Evolutionary conservation across 176 grass and related monocot species (phyloP), one percentile per base, ranked within the genome.

Genomic region (Triticum monococcum): DNA sequence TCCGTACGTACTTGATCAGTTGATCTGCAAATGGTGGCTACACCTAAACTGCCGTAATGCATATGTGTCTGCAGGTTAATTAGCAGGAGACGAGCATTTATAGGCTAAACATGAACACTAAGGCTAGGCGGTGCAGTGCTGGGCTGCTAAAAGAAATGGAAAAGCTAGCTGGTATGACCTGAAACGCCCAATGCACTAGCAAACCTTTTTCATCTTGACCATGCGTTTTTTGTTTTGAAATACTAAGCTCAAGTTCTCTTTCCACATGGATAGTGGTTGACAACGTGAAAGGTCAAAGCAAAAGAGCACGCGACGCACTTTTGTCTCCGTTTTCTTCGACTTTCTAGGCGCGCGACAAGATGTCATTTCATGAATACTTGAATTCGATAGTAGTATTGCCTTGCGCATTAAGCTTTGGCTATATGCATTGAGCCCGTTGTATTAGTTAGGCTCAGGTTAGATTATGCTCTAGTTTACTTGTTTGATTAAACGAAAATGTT

Each of bases 211-310:
- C 14, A 17, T 76, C 45, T 76, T 76, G 73, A 76, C 73, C 73
- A 76, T 52, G 45, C 25, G 48, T 31, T 76, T 76, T 17, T 31
- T 26, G 25, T 31, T 76, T 54, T 54, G 3, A 54, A 75, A 52
- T 76, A 52, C 1, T 46, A 22, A 57, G 25, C 25, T 31, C 2
- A 11, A 20, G 73, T 10, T 45, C 73, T 54, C 48, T 65, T 31
- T 76, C 13, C 18, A 24, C 73, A 17, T 31, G 12, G 41, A 20
- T 76, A 76, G 73, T 78, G 75, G 57, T 78, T 78, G 52, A 78
- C 75, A 78, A 78, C 50, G 20, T 36, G 26, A 78, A 78, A 78
- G 75, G 75, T 78, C 75, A 78, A 78, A 78, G 75, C 52, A 43
- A 60, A 60, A 78, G 54, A 32, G 52, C 75, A 78, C 52, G 43